A percentile compares a stretch with the other conserved stretches of the same genome.
These are phyloP conservation scores for Auricularia heimuer DNA, from an alignment of 768 basidiomycete genomes.

Conservation along the genomic window DNA sequence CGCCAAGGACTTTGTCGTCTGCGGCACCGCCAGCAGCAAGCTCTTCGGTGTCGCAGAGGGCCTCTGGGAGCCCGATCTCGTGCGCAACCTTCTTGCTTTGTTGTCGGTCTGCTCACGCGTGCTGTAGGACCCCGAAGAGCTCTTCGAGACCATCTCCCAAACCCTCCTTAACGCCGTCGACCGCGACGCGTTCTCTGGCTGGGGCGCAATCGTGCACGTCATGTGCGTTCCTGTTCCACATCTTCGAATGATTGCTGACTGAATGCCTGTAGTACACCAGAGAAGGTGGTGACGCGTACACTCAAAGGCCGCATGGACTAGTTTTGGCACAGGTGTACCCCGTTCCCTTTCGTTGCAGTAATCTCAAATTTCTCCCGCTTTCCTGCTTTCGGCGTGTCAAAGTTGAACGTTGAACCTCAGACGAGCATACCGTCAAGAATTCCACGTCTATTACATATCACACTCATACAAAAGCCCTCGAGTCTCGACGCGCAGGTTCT, in stretches of 20 bases:
- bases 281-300: slow-evolving; percentile 67
- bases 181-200: slow-evolving; percentile 92
- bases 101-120: not conserved
- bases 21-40: slow-evolving; percentile 86
- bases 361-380: too few species aligned
- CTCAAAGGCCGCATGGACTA: slow-evolving; percentile 91
- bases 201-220: slow-evolving; percentile 92
- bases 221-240: slow-evolving; percentile 50
- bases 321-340: not conserved
- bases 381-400: too few species aligned
- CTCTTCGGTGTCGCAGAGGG: slow-evolving; percentile 96
- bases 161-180: slow-evolving; percentile 92
- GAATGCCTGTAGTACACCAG: slow-evolving; percentile 27
- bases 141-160: slow-evolving; percentile 98
- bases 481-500: not conserved
- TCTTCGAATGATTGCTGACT: not conserved
- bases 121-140: slow-evolving; percentile 70
- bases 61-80: slow-evolving; percentile 93
- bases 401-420: too few species aligned
- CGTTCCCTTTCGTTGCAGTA: too few species aligned
- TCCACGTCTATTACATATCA: too few species aligned
- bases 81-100: slow-evolving; percentile 14
- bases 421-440: too few species aligned
- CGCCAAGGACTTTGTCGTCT: slow-evolving; percentile 94
- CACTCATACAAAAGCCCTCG: too few species aligned